Base-by-base conservation (phyloP, 768 basidiomycete genomes). In the Psilocybe tampanensis region DNA sequence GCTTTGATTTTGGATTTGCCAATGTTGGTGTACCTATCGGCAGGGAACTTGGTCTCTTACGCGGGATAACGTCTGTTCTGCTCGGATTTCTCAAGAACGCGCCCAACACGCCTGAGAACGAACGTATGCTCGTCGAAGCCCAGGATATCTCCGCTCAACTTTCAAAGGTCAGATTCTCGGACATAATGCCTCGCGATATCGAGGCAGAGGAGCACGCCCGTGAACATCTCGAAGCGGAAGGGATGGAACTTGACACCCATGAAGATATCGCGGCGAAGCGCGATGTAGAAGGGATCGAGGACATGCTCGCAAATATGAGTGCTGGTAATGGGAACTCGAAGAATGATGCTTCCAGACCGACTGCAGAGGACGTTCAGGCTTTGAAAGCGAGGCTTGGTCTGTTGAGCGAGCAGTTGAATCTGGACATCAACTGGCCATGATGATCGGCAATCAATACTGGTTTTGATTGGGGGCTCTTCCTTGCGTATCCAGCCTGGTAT, bases 1-100 rank as follows among this genome's bases (percentile, higher is more conserved):
- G 96, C 0, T 98, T 99, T 66, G 93, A 99, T 71, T 75, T 79
- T 2, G 94, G 92, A 1, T 98, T 93, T 65, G 86, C 86, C 0
- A 70, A 73, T 13, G 75, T 85, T 9, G 92, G 94, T 1, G 86
- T 80, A 2, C 89, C 91, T 0, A 71, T 90, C 15, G 94, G 95
- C 0, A 83, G 87, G 22, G 81, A 90, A 58, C 70, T 98, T 1
- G 96, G 96, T 2, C 68, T 79, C 36, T 75, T 96, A 17, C 85
- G 95, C 21, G 97, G 95, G 0, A 71, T 79, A 22, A 78, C 86
- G 0, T 81, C 87, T 8, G 88, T 86, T 0, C 67, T 94, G 7
- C 71, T 89, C 18, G 67, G 85, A 2, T 79, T 88, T 58, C 72
- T 94, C 47, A 64, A 75, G 23, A 74, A 79, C 18, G 47, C 77